These are phyloP conservation scores for Phytopythium montanum DNA, from an alignment of 352 stramenopile species.

Conservation along the genomic window DNA sequence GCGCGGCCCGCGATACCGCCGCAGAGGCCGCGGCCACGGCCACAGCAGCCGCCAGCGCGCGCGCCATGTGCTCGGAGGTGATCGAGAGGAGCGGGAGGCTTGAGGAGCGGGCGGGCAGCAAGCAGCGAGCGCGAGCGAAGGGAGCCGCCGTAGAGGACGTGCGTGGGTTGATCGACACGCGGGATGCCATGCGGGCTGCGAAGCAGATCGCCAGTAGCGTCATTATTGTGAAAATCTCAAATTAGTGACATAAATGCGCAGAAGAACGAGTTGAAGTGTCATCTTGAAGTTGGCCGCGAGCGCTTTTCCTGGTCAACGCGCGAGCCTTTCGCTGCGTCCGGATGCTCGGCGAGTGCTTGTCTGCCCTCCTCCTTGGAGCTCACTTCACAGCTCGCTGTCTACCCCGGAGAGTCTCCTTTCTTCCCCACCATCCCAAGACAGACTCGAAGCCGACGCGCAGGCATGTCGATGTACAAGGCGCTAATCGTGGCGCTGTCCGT, in stretches of 20 bases:
- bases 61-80: not conserved
- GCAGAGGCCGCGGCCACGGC: not conserved
- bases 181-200: no score
- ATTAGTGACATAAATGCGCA: not conserved
- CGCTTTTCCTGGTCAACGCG: not conserved
- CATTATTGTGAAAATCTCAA: not conserved
- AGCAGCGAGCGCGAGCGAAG: no score
- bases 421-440: not conserved
- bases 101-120: not conserved
- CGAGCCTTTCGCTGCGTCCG: not conserved
- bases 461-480: not conserved
- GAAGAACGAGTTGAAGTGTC: not conserved
- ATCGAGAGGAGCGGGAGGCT: not conserved
- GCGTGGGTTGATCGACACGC: constrained; percentile 1
- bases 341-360: not conserved
- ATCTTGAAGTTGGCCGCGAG: not conserved
- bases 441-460: not conserved
- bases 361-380: not conserved
- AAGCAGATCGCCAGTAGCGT: not conserved
- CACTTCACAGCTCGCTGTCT: not conserved
- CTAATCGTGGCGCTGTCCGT: not conserved
- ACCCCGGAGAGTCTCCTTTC: not conserved
- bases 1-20: not conserved
- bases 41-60: not conserved
- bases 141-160: not conserved